Conservation (phyloP, 1,284 basidiomycete genomes). For the Ceratobasidium sp. region DNA sequence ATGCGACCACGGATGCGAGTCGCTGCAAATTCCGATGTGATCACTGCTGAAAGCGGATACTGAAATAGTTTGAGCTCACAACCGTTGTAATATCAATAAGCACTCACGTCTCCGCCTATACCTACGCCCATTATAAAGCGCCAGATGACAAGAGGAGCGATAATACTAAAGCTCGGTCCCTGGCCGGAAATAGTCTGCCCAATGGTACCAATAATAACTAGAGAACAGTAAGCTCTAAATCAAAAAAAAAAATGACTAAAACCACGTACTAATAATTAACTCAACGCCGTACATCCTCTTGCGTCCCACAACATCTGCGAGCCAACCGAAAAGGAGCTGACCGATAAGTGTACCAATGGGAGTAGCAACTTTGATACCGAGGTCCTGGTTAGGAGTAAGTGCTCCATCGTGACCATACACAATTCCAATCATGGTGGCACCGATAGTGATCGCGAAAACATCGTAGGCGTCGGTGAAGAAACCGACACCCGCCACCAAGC, state of each 20-base stretch:
- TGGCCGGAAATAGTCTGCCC: constrained; percentile 66
- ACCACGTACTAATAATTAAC: constrained; percentile 53
- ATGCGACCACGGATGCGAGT: constrained; percentile 71
- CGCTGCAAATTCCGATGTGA: constrained; percentile 79
- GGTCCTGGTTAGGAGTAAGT: constrained; percentile 72
- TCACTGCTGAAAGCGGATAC: constrained; percentile 75
- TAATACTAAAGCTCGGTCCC: constrained; percentile 73
- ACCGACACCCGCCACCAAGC: constrained; percentile 80
- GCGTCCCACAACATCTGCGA: constrained; percentile 52
- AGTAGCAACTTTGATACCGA: constrained; percentile 77
- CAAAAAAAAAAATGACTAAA: background rate
- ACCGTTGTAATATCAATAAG: background rate
- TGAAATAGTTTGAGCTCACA: constrained; percentile 55
- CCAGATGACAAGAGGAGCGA: constrained; percentile 78
- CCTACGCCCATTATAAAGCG: constrained; percentile 65
- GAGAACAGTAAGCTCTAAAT: constrained; percentile 13
- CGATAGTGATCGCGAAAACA: constrained; percentile 72
- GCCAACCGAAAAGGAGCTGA: constrained; percentile 50
- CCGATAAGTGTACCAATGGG: constrained; percentile 62
- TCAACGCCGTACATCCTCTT: constrained; percentile 65
- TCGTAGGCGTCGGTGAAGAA: constrained; percentile 75
- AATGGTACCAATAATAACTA: constrained; percentile 62
- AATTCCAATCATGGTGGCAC: constrained; percentile 80
- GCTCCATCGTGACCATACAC: constrained; percentile 62
- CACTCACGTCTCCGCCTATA: constrained; percentile 60